Evolutionary conservation across 2,329 filamentous ascomycete species (phyloP), one percentile per base, ranked within the genome.

Genomic region (Fusarium pseudograminearum): DNA sequence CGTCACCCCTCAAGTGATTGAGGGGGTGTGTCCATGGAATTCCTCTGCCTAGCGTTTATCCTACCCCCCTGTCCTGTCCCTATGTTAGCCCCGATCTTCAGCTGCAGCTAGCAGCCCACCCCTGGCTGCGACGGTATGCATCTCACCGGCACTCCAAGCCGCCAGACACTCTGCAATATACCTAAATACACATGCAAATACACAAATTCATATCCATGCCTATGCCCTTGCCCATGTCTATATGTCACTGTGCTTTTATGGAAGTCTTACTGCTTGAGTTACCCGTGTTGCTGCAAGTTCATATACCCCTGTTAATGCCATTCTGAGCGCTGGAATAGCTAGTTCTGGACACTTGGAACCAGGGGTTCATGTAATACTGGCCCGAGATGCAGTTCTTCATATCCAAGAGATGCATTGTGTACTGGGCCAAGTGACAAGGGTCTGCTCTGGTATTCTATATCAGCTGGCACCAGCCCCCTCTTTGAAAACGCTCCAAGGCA

Each of bases 271-370:
- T 41, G 14, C 41, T 44, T 22, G 30, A 20, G 30, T 36, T 60
- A 44, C 48, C 65, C 36, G 41, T 50, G 59, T 57, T 46, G 24
- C 50, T 54, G 56, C 28, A 45, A 28, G 54, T 69, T 65, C 45
- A 53, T 50, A 65, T 45, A 52, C 28, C 51, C 57, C 22, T 45
- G 50, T 34, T 14, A 16, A 7, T 52, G n/a, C 48, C 31, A n/a
- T 30, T 34, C 16, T 50, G 46, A 34, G 33, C 28, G 24, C 48
- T 55, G 48, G 36, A 55, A 64, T 59, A 51, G 55, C 54, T 42
- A 59, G 53, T 50, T 42, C 48, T 38, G 31, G 44, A 42, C n/a
- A 20, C 14, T 40, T 54, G 28, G 45, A 22, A 41, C 18, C 36
- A 68, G 46, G 59, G 65, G 41, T 2, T n/a, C 26, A 16, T 34